Base-by-base conservation (phyloP, 2,329 filamentous ascomycete species). In the Plectosphaerella plurivora region DNA sequence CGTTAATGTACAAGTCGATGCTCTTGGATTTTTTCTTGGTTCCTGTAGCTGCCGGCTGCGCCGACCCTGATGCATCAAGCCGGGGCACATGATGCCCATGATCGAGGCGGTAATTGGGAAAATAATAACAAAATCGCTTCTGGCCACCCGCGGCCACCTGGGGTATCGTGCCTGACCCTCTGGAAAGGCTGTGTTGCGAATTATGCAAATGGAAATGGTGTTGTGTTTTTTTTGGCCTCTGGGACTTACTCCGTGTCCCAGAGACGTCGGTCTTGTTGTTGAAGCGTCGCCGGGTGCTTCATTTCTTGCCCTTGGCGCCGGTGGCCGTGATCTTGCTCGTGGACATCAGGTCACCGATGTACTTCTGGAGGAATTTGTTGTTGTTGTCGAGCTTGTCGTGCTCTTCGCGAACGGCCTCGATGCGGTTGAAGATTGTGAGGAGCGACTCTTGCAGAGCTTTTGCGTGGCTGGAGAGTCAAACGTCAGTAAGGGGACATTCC, bases 311-410 rank as follows among this genome's bases (percentile, higher is more conserved):
- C 33, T 78, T 73, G 55, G 69, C 73, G 51, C 73, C 72, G 2
- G 79, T 74, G 2, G 84, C 78, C 1, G 84, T 88, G 60, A 88
- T 87, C 65, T 88, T 88, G 67, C 82, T 86, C n/a, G 85, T 88
- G 60, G 90, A 89, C 83, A 96, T 97, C 51, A 97, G 79, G 65
- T 96, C 93, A 59, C 93, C 93, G 63, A 97, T 97, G 68, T 97
- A 97, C 69, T 96, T 96, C 70, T 97, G 93, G 47, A 99, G 74
- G 65, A 97, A 97, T 64, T 91, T 93, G 78, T 99, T 99, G 69
- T 97, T 92, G 69, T 82, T 94, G 70, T 97, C 92, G 51, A 99
- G 84, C 72, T 96, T 97, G 73, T 97, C 91, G 66, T 99, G 92
- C 66, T 97, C 93, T 61, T 89, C 87, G 69, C 91, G 90, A 58